Evolutionary conservation across 805 yeast species (phyloP).

Genomic region (Saturnispora serradocipensis): DNA sequence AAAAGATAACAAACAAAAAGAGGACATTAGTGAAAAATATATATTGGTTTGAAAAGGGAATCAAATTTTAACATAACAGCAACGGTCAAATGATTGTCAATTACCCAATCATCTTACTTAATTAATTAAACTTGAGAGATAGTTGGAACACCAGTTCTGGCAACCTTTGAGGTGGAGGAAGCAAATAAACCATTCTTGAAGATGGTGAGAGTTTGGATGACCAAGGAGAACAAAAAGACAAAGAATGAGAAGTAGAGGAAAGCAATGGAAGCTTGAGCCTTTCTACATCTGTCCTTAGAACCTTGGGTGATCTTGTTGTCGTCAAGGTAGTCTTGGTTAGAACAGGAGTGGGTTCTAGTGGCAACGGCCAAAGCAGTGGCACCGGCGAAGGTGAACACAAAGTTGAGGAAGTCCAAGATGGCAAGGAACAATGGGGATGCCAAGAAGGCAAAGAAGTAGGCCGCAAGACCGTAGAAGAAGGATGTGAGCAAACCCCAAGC

Average conservation of each 20-base stretch:
- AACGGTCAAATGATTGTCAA: background rate
- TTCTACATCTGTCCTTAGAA: constrained; percentile 78
- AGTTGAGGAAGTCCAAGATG: constrained; percentile 74
- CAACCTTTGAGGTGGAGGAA: constrained; percentile 38
- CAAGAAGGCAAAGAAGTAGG: constrained; percentile 65
- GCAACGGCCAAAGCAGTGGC: constrained; percentile 93
- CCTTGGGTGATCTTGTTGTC: constrained; percentile 68
- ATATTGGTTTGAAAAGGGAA: background rate
- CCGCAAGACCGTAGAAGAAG: constrained; percentile 66
- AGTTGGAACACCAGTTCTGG: constrained; percentile 83
- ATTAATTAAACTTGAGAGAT: constrained; percentile 68
- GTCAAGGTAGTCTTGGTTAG: constrained; percentile 54
- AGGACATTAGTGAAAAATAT: background rate
- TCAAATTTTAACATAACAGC: background rate
- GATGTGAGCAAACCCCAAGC: constrained; percentile 80
- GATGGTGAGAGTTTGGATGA: constrained; percentile 39
- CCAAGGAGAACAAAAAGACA: constrained; percentile 57
- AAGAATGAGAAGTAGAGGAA: constrained; percentile 80
- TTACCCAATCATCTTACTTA: background rate
- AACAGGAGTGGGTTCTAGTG: constrained; percentile 79
- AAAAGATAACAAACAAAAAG: background rate
- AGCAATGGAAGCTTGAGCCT: constrained; percentile 79
- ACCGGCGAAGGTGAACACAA: constrained; percentile 88
- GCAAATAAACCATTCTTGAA: constrained; percentile 54
- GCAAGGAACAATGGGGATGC: constrained; percentile 83